Evolutionary conservation across 441 rosid species (phyloP).

Genomic region (Omphalea diandra): DNA sequence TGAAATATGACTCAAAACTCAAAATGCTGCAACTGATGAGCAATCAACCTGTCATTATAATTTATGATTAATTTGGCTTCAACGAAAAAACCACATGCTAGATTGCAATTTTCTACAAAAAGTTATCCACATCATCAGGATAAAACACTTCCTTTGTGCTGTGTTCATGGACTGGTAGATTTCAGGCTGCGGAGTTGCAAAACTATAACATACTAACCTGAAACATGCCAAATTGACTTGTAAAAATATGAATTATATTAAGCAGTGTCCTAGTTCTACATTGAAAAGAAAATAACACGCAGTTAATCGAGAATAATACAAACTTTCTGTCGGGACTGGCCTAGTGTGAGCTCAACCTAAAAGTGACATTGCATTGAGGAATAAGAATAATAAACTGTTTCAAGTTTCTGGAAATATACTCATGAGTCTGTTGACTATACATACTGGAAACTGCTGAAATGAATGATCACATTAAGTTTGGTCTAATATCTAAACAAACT

Average conservation of each 20-base stretch:
- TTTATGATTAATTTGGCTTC: neutral
- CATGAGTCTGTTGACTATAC: neutral
- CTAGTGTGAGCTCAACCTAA: neutral
- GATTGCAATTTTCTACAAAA: neutral
- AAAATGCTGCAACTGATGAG: constrained; percentile 18
- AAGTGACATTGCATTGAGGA: neutral
- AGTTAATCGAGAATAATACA: neutral
- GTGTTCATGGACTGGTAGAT: neutral
- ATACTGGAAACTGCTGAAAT: neutral
- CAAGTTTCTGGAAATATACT: neutral
- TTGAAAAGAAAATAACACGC: neutral
- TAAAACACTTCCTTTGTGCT: constrained; percentile 14
- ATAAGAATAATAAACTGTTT: neutral
- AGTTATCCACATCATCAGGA: neutral
- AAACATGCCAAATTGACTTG: constrained; percentile 15
- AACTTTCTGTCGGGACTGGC: neutral
- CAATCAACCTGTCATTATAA: constrained; percentile 1
- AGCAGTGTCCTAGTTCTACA: neutral
- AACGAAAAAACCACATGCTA: neutral
- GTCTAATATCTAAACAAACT: too few relatives aligned
- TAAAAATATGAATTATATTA: neutral
- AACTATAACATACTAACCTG: constrained; percentile 29
- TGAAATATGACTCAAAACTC: constrained; percentile 21
- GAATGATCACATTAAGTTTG: neutral
- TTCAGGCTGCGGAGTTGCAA: constrained; percentile 19